Conservation (phyloP, 208 protist species). For the Hexamita inflata region DNA sequence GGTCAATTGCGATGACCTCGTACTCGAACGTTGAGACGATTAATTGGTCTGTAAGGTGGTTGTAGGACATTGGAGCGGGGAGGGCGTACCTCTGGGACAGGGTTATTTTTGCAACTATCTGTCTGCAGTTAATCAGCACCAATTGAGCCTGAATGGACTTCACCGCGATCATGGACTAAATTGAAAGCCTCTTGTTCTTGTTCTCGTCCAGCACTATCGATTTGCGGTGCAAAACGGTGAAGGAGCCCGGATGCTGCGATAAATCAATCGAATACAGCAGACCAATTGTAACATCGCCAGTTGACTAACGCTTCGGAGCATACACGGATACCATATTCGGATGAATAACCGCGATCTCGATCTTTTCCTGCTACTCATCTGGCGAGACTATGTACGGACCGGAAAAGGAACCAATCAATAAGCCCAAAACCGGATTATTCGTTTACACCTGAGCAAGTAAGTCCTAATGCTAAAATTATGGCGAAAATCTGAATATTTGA, state of each 20-base stretch:
- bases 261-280: neutral
- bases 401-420: neutral
- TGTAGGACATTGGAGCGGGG: neutral
- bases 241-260: neutral
- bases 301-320: neutral
- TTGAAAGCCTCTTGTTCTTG: neutral
- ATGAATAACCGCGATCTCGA: neutral
- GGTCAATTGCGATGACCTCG: neutral
- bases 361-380: neutral
- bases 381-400: neutral
- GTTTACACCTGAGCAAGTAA: neutral
- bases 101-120: neutral
- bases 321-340: neutral
- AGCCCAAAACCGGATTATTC: neutral
- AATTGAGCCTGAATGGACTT: neutral
- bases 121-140: neutral
- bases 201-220: neutral
- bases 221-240: neutral
- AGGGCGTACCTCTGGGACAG: neutral
- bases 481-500: neutral
- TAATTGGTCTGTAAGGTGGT: neutral
- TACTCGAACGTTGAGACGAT: neutral
- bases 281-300: neutral
- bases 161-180: neutral
- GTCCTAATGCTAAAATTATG: neutral